Base-by-base conservation (phyloP, 257 asterid species). In the Linderniella brevidens region DNA sequence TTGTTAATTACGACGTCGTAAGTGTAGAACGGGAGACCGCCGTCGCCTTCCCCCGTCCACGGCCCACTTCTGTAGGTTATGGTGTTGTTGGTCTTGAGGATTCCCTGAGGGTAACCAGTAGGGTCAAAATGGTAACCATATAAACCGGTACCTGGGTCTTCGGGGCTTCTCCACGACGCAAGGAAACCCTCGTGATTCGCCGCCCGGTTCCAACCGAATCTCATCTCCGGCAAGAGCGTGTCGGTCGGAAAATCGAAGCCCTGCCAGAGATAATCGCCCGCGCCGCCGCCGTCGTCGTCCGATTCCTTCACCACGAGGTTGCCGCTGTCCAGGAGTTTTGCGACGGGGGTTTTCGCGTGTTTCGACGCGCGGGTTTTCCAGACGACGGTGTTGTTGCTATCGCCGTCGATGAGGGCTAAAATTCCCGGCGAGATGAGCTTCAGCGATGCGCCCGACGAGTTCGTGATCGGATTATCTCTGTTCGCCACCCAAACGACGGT, bases 211-310 rank as follows among this genome's bases (percentile, higher is more conserved):
- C 98, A 83, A 0, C 98, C 98, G 12, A 88, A 59, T 43, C 76
- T 88, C 98, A 84, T 88, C 10, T 90, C 95, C 0, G 98, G 92
- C 19, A 88, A 46, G 40, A 88, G 56, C n/a, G 94, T 82, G 58
- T 86, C 87, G 10, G 97, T 77, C 0, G 97, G 97, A 37, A 67
- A 49, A 59, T 82, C 74, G 37, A 86, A 82, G 75, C 94, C 77
- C 37, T 79, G 82, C 93, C 93, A 86, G 0, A 75, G 41, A 19
- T 65, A 75, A 18, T 25, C 32, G 6, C 69, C 50, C n/a, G 44
- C 65, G 6, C 6, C 32, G 32, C 6, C 32, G 32, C 32, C 32
- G 32, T 6, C 38, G 0, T 76, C 69, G 13, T 68, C 41, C 53
- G 44, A 74, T 0, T 10, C 54, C 0, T 78, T 78, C 62, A 82